Base-by-base conservation (phyloP, 2,329 filamentous ascomycete species). In the Exophiala lecanii-corni region DNA sequence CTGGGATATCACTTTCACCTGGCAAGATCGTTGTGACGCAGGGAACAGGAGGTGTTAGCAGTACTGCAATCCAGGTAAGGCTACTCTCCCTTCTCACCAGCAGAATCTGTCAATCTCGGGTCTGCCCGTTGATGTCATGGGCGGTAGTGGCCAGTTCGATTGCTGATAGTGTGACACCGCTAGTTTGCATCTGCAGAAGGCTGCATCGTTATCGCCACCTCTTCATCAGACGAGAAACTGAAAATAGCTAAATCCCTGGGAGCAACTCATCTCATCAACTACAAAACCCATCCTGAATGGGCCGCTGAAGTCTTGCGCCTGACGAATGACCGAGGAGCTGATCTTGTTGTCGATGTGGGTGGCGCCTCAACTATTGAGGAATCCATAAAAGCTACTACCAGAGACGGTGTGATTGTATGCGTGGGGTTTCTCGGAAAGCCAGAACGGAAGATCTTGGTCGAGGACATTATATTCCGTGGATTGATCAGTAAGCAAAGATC, bases 31-130 rank as follows among this genome's bases (percentile, higher is more conserved):
- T 81, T 2, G 59, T 81, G 26, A 78, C 76, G 2, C 76, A 81
- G 55, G 77, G 77, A 25, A 79, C 76, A 4, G 77, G 78, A 9
- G 77, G 77, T 51, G 77, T 81, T 3, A 73, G 68, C 41, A 70
- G 78, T 16, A 79, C 30, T 15, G 37, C 26, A 15, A 31, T 41
- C 18, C 36, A 44, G 62, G 30, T 32, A 32, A 32, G 30, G n/a
- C n/a, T n/a, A n/a, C n/a, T n/a, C n/a, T n/a, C n/a, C n/a, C n/a
- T n/a, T n/a, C n/a, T n/a, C n/a, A n/a, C n/a, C n/a, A n/a, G n/a
- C n/a, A n/a, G n/a, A n/a, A n/a, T n/a, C n/a, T n/a, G n/a, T n/a
- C n/a, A n/a, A n/a, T n/a, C n/a, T n/a, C n/a, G n/a, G n/a, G n/a
- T n/a, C n/a, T n/a, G n/a, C n/a, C n/a, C n/a, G n/a, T n/a, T n/a